Evolutionary conservation across 208 protist genomes (phyloP), one percentile per base, ranked within the genome.

Genomic region (Willaertia magna): DNA sequence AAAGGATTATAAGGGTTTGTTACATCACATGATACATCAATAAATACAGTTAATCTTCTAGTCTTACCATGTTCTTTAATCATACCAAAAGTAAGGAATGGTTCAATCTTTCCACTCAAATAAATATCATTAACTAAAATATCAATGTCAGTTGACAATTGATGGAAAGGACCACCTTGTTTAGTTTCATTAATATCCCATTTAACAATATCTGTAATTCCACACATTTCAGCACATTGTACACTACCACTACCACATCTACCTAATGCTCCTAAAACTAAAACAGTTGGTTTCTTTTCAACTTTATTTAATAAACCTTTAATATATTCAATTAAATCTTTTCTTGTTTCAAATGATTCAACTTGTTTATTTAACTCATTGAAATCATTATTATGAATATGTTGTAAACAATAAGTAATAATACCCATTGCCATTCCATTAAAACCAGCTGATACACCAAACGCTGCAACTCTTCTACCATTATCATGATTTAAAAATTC

Each of bases 121-220:
- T 92, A 92, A 82, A 94, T 93, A 86, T 89, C 90, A 87, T 94
- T 94, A 49, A 94, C 86, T 22, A 94, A 81, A 47, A 94, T 88
- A 84, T 93, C 90, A 34, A 84, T 40, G 4, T 92, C 87, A 43
- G 89, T 74, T 11, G 91, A 55, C 26, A 87, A 83, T 43, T 86
- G 59, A 20, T 40, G 46, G 87, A 94, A 93, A 34, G 92, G 92
- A 11, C 91, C 91, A 26, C 90, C 92, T n/a, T 20, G 67, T 49
- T 86, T 87, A 30, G 92, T 94, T 86, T 93, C 90, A 4, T 78
- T 85, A 74, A 92, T 55, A 79, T 92, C 91, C 92, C 92, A 94
- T 40, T 86, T 79, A 11, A 88, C 14, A 48, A 92, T 85, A 44
- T 12, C 12, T 40, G 34, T 7, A 74, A 47, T 85, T 44, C 85